Evolutionary conservation across 805 yeast genomes (phyloP).

Genomic region (Ogataea corticis): DNA sequence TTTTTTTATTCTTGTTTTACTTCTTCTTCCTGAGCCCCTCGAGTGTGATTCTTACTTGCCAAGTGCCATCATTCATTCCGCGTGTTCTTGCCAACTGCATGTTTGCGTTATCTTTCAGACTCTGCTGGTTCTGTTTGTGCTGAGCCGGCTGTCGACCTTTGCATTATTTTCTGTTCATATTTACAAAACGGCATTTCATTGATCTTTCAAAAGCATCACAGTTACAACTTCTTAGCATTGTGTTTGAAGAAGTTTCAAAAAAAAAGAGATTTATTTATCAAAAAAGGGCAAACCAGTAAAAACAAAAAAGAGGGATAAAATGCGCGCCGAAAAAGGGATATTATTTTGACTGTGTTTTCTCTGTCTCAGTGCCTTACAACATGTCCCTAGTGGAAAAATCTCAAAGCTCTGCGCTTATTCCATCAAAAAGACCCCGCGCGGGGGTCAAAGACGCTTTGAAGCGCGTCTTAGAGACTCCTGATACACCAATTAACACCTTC

Average conservation of each 20-base stretch:
- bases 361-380: neutral
- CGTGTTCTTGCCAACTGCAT: neutral
- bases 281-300: neutral
- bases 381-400: too few relatives aligned
- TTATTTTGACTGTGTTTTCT: neutral
- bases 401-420: too few relatives aligned
- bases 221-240: neutral
- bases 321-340: too few relatives aligned
- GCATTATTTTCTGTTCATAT: conserved; percentile 4
- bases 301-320: neutral
- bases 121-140: neutral
- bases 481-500: conserved; percentile 6
- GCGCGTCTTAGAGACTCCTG: conserved; percentile 3
- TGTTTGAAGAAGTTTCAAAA: neutral
- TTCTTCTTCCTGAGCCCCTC: neutral
- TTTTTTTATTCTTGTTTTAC: neutral
- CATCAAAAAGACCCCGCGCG: too few relatives aligned
- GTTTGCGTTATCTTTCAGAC: neutral
- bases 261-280: neutral
- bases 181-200: too few relatives aligned
- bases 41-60: neutral
- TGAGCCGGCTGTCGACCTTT: neutral
- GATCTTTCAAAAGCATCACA: too few relatives aligned
- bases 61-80: neutral
- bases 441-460: conserved; percentile 11